phyloP scores from a whole-genome alignment of 2,329 filamentous ascomycete species.

The Massarina eburnea region DNA sequence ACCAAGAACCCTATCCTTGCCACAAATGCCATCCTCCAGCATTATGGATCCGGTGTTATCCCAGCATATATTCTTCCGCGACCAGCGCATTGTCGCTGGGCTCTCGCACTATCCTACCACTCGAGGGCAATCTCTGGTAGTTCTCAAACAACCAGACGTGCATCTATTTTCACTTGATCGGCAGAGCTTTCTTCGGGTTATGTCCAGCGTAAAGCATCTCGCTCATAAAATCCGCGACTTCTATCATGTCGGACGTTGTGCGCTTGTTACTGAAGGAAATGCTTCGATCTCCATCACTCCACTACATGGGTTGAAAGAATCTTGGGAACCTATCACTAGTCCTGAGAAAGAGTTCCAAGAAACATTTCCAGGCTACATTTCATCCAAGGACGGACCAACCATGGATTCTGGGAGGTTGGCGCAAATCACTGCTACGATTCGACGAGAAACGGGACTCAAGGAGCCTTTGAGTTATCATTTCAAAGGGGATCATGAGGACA shows the following conservation, averaged over 20 bases:
- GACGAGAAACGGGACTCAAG: constrained; percentile 2
- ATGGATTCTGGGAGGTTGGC: constrained; percentile 1
- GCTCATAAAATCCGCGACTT: constrained; percentile 4
- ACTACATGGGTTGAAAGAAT: constrained; percentile 4
- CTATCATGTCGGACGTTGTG: background rate
- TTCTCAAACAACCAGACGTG: constrained; percentile 2
- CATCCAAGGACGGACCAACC: constrained; percentile 9
- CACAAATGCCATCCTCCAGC: no score
- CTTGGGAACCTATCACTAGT: constrained; percentile 5
- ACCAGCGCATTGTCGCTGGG: constrained; percentile 1
- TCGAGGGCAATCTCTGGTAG: constrained; percentile 4
- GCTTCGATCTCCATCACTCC: constrained; percentile 4
- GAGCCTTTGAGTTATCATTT: constrained; percentile 6
- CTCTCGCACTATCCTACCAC: constrained; percentile 7
- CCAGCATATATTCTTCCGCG: no score
- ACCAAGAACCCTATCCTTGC: no score
- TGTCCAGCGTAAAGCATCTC: constrained; percentile 6
- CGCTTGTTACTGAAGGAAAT: constrained; percentile 7
- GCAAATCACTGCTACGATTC: constrained; percentile 8
- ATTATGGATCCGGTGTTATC: no score
- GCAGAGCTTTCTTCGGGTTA: constrained; percentile 5
- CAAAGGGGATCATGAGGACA: constrained; percentile 5
- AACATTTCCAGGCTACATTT: constrained; percentile 9
- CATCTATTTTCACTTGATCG: constrained; percentile 7
- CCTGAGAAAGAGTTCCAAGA: constrained; percentile 6